Evolutionary conservation across 495 filamentous ascomycete species (phyloP), one percentile per base, ranked within the genome.

Genomic region (Talaromyces stipitatus): DNA sequence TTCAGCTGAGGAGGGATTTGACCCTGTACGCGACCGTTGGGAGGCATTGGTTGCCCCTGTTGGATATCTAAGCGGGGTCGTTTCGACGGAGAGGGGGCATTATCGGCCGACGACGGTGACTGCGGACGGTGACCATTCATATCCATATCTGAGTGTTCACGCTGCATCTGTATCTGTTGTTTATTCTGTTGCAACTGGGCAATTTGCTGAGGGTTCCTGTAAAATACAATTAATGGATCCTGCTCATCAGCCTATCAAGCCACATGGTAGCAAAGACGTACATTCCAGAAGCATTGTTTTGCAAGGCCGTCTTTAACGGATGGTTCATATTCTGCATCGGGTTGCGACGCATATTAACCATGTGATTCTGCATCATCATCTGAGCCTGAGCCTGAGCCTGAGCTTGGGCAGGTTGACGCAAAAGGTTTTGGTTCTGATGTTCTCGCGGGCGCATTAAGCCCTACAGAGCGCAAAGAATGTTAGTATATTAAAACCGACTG

Each of bases 41-140:
- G 85, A 69, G 87, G 86, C 78, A 95, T 87, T 64, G 82, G 83
- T 62, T 85, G 87, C 56, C 85, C 84, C 23, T 78, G 77, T 36
- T 79, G 81, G 60, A 81, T 81, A 58, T 96, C 94, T 36, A 97
- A 79, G 33, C 92, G 89, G n/a, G 85, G 87, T 64, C 94, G 80
- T 74, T 98, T 98, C 54, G 86, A 89, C 8, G 94, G 92, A 22
- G 94, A 97, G 5, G 91, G 88, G 27, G 90, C 90, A 64, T 95
- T 95, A 41, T 96, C 92, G 26, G 82, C 83, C 6, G 87, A 85
- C 27, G 86, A 82, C 5, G 90, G 91, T 32, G 90, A 96, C 59
- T 87, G 87, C 24, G 90, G 85, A 45, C 89, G 84, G 64, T 87
- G 85, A 51, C 85, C 86, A 71, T 86, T 89, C 72, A 90, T 89